phyloP scores from a whole-genome alignment of 2,329 filamentous ascomycete species.

The Penicillium griseofulvum region DNA sequence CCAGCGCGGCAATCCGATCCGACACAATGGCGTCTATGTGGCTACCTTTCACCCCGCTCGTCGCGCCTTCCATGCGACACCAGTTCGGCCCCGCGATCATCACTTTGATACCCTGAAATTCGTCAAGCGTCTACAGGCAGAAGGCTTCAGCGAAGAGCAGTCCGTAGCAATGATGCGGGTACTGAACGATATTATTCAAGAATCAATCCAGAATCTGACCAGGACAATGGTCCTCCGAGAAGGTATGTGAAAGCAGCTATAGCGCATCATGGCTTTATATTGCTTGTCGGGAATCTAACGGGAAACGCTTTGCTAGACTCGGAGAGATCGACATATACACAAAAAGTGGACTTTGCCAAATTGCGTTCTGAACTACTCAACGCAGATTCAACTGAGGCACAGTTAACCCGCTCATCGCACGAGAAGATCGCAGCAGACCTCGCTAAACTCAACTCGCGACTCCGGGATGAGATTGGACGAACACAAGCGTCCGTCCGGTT shows the following conservation, averaged over 20 bases:
- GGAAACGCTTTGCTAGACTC: conserved; percentile 37
- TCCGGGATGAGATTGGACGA: conserved; percentile 89
- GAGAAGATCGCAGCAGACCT: conserved; percentile 93
- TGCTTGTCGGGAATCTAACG: not conserved
- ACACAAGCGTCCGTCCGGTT: conserved; percentile 90
- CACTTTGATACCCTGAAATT: conserved; percentile 99
- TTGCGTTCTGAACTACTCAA: conserved; percentile 90
- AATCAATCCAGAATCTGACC: conserved; percentile 96
- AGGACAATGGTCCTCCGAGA: conserved; percentile 97
- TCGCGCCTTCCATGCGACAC: conserved; percentile 63
- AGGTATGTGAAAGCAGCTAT: conserved; percentile 55
- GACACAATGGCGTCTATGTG: conserved; percentile 50
- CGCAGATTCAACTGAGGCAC: conserved; percentile 85
- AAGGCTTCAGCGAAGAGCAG: conserved; percentile 95
- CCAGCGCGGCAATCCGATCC: conserved; percentile 34
- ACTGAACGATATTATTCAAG: conserved; percentile 92
- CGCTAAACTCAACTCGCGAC: conserved; percentile 82
- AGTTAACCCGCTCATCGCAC: conserved; percentile 82
- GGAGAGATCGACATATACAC: conserved; percentile 59
- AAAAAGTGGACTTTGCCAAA: conserved; percentile 98
- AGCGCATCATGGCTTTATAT: not conserved
- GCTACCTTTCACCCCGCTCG: conserved; percentile 42
- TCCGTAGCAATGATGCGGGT: conserved; percentile 98
- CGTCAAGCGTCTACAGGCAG: conserved; percentile 80
- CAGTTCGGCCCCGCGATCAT: conserved; percentile 67